phyloP scores from a whole-genome alignment of 23 red algal genomes.

The Gracilaria vermiculophylla region DNA sequence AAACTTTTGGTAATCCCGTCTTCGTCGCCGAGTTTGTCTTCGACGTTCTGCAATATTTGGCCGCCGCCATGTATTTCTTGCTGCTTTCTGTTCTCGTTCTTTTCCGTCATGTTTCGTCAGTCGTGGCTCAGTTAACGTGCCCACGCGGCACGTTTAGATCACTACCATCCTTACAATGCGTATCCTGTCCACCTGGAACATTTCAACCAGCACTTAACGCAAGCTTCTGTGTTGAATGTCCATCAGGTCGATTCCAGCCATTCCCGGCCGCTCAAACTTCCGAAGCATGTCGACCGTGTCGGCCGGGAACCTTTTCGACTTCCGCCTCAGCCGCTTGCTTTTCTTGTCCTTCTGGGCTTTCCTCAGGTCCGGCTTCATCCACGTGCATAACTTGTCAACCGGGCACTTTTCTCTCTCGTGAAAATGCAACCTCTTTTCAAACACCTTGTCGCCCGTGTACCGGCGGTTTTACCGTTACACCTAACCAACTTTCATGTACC shows the following conservation, averaged over 20 bases:
- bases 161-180: slow-evolving; percentile 10
- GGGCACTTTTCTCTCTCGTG: background rate
- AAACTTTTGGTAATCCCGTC: too few relatives aligned
- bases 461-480: background rate
- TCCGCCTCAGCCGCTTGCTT: background rate
- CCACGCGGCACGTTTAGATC: background rate
- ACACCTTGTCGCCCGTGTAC: background rate
- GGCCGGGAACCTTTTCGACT: slow-evolving; percentile 6
- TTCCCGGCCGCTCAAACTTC: background rate
- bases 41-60: background rate
- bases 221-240: background rate
- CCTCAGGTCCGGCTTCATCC: background rate
- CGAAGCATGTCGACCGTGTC: background rate
- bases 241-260: slow-evolving; percentile 13
- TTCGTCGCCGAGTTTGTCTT: too few relatives aligned
- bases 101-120: background rate
- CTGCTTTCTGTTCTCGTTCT: background rate
- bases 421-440: background rate
- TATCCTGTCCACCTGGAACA: slow-evolving; percentile 2
- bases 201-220: background rate
- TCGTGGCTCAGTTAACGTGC: background rate
- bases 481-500: background rate
- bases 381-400: background rate
- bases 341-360: background rate
- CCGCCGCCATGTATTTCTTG: background rate